These are phyloP conservation scores for Ogataea sp. DNA, from an alignment of 805 yeast genomes.

Conservation along the genomic window DNA sequence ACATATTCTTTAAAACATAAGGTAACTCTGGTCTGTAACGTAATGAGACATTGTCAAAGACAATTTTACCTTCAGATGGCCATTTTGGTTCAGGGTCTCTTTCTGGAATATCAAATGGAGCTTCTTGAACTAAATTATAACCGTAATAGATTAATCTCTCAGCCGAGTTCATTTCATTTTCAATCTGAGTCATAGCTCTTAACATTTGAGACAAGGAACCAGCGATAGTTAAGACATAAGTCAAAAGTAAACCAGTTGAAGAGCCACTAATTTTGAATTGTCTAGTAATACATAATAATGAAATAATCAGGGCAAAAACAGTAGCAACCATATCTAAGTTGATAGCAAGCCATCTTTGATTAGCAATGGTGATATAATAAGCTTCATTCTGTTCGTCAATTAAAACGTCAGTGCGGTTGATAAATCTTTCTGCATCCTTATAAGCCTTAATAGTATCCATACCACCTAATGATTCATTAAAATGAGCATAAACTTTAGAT, in stretches of 20 bases:
- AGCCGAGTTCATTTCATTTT: constrained; percentile 70
- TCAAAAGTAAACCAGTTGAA: constrained; percentile 60
- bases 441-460: constrained; percentile 58
- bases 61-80: constrained; percentile 40
- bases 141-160: constrained; percentile 69
- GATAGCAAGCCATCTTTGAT: constrained; percentile 69
- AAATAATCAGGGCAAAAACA: constrained; percentile 41
- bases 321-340: constrained; percentile 51
- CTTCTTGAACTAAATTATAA: constrained; percentile 56
- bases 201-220: constrained; percentile 53
- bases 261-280: constrained; percentile 55
- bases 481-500: constrained; percentile 62
- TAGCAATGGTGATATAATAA: constrained; percentile 51
- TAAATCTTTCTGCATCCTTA: constrained; percentile 36
- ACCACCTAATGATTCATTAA: constrained; percentile 66
- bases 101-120: constrained; percentile 38
- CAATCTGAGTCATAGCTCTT: constrained; percentile 60
- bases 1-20: constrained; percentile 42
- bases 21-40: constrained; percentile 58
- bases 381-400: constrained; percentile 63
- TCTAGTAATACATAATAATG: constrained; percentile 51
- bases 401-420: constrained; percentile 33
- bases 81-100: constrained; percentile 31
- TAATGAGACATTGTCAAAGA: constrained; percentile 41
- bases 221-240: constrained; percentile 49